Percentiles rank a stretch among this genome's conserved stretches.
Conservation (phyloP, 345 rosid genomes). For the sweet orange (Citrus sinensis) region DNA sequence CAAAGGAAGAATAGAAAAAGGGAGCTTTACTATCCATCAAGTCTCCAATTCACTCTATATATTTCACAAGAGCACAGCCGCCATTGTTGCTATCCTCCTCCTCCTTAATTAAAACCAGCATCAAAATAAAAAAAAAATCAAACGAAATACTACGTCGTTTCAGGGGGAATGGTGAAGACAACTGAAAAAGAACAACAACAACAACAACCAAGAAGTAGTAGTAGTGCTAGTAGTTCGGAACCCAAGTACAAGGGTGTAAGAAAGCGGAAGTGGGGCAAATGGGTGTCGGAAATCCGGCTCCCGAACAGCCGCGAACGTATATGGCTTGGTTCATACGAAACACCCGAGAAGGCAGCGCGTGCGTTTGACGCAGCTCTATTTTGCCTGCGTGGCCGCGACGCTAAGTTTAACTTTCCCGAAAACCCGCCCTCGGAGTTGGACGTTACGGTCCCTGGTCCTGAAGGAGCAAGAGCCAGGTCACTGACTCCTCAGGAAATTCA, state of each 20-base stretch:
- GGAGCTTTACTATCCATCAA: background rate
- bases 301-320: slow-evolving; percentile 89
- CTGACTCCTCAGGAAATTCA: slow-evolving; percentile 55
- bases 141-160: background rate
- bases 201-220: background rate
- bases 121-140: background rate
- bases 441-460: background rate
- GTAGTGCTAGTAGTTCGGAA: background rate
- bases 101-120: background rate
- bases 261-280: slow-evolving; percentile 92
- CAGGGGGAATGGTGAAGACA: slow-evolving; percentile 12
- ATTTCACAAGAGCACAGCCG: slow-evolving; percentile 10
- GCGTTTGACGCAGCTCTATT: slow-evolving; percentile 87
- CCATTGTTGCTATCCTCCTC: slow-evolving; percentile 8
- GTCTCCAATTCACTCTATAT: background rate
- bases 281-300: slow-evolving; percentile 91
- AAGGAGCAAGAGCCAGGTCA: slow-evolving; percentile 28
- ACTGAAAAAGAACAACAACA: slow-evolving; percentile 2
- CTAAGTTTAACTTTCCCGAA: slow-evolving; percentile 66
- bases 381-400: slow-evolving; percentile 61
- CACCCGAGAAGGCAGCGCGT: slow-evolving; percentile 83
- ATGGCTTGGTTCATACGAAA: slow-evolving; percentile 81
- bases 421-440: slow-evolving; percentile 48
- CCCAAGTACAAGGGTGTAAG: slow-evolving; percentile 80
- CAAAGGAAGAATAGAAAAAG: background rate